phyloP scores from a whole-genome alignment of 495 filamentous ascomycete species.

The Hyaloscypha finlandica region DNA sequence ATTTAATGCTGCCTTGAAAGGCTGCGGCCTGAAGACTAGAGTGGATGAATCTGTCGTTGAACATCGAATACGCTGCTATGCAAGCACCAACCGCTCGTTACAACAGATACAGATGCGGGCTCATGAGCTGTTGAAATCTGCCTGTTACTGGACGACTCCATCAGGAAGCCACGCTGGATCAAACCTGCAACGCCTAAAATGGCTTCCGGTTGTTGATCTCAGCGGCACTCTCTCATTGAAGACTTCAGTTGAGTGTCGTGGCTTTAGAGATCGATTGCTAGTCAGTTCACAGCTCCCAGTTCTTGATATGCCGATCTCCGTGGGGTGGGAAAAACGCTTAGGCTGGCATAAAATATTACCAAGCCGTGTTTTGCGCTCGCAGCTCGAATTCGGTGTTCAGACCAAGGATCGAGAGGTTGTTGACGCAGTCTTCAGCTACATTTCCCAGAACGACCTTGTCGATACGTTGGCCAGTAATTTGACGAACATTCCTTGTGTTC shows the following conservation, averaged over 20 bases:
- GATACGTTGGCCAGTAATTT: conserved; percentile 22
- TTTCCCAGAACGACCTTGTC: conserved; percentile 16
- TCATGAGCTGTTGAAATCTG: conserved; percentile 28
- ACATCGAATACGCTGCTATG: conserved; percentile 19
- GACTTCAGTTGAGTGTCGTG: conserved; percentile 30
- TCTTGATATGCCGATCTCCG: conserved; percentile 24
- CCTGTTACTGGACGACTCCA: conserved; percentile 3
- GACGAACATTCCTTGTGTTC: conserved; percentile 27
- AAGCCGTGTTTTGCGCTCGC: conserved; percentile 26
- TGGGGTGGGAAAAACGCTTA: conserved; percentile 34
- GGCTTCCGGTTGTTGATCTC: conserved; percentile 35
- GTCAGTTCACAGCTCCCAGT: conserved; percentile 33
- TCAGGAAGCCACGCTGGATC: background rate
- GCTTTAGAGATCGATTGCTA: conserved; percentile 27
- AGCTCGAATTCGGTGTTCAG: conserved; percentile 31
- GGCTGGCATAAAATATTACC: conserved; percentile 36
- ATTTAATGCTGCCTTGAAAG: conserved; percentile 25
- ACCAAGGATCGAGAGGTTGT: conserved; percentile 26
- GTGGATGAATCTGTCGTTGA: conserved; percentile 29
- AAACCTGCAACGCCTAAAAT: conserved; percentile 23
- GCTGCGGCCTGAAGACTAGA: conserved; percentile 30
- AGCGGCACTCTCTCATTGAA: conserved; percentile 20
- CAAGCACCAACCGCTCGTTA: conserved; percentile 9
- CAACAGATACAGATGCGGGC: conserved; percentile 19
- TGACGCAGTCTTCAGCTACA: conserved; percentile 31